Percentiles rank a stretch among this genome's conserved stretches.
Evolutionary conservation across 2,329 filamentous ascomycete species (phyloP).

Genomic region (Cytospora mali): DNA sequence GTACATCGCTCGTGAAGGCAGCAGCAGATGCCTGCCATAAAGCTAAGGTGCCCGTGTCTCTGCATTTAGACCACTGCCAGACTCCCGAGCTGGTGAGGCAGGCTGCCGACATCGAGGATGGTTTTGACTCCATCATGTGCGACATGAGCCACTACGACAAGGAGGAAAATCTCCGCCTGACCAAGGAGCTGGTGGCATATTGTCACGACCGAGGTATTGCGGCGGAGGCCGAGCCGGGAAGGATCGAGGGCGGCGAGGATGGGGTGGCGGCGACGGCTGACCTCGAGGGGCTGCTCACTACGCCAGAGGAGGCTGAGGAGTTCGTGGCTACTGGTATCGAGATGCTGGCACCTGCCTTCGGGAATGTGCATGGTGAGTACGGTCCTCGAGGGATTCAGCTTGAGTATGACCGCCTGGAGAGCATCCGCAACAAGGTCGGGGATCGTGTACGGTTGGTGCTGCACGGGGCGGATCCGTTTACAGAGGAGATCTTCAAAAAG

Average conservation of each 20-base stretch:
- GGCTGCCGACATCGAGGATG: slow-evolving; percentile 55
- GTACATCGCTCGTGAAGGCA: slow-evolving; percentile 55
- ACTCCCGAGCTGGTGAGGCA: slow-evolving; percentile 62
- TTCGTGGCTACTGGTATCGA: slow-evolving; percentile 74
- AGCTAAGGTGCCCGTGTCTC: slow-evolving; percentile 60
- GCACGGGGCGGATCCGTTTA: slow-evolving; percentile 53
- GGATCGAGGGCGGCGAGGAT: slow-evolving; percentile 64
- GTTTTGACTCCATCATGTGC: slow-evolving; percentile 73
- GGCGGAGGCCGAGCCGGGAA: slow-evolving; percentile 69
- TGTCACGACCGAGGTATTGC: slow-evolving; percentile 66
- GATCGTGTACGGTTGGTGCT: slow-evolving; percentile 50
- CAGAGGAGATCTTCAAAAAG: slow-evolving; percentile 45
- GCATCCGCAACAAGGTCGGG: slow-evolving; percentile 47
- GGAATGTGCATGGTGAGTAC: slow-evolving; percentile 76
- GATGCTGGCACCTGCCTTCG: slow-evolving; percentile 74
- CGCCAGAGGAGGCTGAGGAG: slow-evolving; percentile 68
- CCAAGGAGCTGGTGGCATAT: slow-evolving; percentile 62
- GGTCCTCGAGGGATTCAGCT: slow-evolving; percentile 64
- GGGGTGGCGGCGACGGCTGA: slow-evolving; percentile 65
- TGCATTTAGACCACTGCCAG: slow-evolving; percentile 70
- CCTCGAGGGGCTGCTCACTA: slow-evolving; percentile 59
- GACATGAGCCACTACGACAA: slow-evolving; percentile 73
- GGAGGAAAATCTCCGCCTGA: slow-evolving; percentile 65
- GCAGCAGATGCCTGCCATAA: slow-evolving; percentile 58
- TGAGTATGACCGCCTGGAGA: slow-evolving; percentile 57